Conservation (phyloP, 495 filamentous ascomycete species). For the Terfezia claveryi region DNA sequence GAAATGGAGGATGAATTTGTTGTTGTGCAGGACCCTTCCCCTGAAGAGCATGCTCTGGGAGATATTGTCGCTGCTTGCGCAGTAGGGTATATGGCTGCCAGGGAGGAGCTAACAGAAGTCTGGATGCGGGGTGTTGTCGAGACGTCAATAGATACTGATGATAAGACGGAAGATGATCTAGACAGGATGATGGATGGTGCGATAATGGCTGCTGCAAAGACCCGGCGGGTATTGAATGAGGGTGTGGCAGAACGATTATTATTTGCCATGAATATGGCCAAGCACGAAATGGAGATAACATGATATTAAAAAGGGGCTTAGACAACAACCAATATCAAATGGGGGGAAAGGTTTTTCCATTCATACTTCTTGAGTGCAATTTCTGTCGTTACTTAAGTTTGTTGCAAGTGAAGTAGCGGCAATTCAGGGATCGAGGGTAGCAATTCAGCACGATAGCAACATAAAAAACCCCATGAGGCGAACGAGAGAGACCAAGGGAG, state of each 20-base stretch:
- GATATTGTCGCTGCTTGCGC: slow-evolving; percentile 60
- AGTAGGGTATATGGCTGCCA: slow-evolving; percentile 65
- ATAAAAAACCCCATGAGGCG: too few species aligned
- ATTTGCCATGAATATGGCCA: slow-evolving; percentile 2
- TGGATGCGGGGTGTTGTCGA: slow-evolving; percentile 70
- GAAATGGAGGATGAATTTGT: slow-evolving; percentile 17
- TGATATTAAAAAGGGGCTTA: not conserved
- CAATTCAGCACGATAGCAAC: too few species aligned
- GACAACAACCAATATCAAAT: too few species aligned
- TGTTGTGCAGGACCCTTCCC: slow-evolving; percentile 63
- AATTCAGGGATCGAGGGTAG: too few species aligned
- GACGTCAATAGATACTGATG: slow-evolving; percentile 18
- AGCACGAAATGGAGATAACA: not conserved
- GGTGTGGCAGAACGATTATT: slow-evolving; percentile 15
- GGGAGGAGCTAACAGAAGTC: slow-evolving; percentile 81
- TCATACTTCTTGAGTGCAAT: too few species aligned
- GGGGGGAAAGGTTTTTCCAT: too few species aligned
- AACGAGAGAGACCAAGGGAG: too few species aligned
- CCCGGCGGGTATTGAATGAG: slow-evolving; percentile 15
- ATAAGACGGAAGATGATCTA: slow-evolving; percentile 27
- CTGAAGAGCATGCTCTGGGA: slow-evolving; percentile 43
- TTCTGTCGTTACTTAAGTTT: too few species aligned
- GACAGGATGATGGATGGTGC: slow-evolving; percentile 27
- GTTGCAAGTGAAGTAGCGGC: too few species aligned
- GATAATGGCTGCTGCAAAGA: slow-evolving; percentile 16